Evolutionary conservation across 2,329 filamentous ascomycete species (phyloP).

Genomic region (Penicillium sp.): DNA sequence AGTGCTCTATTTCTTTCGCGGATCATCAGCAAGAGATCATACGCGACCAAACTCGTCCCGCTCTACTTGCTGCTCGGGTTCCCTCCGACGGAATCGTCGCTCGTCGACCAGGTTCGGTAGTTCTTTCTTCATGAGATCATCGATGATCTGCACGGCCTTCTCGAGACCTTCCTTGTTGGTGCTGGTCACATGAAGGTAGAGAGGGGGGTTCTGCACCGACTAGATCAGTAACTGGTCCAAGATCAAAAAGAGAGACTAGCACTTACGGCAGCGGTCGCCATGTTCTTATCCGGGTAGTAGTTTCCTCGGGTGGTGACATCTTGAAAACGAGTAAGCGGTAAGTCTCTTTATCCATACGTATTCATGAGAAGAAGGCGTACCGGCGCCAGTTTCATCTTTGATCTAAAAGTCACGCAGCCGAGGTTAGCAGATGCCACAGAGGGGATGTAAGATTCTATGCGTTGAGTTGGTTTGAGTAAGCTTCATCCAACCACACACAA

Average conservation of each 20-base stretch:
- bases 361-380: conserved; percentile 71
- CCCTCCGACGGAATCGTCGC: conserved; percentile 83
- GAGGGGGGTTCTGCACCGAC: conserved; percentile 75
- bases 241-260: neutral
- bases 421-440: conserved; percentile 95
- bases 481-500: conserved; percentile 66
- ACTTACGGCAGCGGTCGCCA: conserved; percentile 91
- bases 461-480: conserved; percentile 68
- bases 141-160: conserved; percentile 81
- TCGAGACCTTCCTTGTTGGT: conserved; percentile 91
- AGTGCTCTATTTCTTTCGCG: neutral
- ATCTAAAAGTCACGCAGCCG: conserved; percentile 90
- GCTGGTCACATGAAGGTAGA: conserved; percentile 95
- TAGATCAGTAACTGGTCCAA: neutral
- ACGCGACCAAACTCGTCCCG: conserved; percentile 90
- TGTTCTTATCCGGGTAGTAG: conserved; percentile 96
- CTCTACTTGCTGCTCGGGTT: conserved; percentile 77
- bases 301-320: conserved; percentile 98
- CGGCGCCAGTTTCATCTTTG: conserved; percentile 99
- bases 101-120: conserved; percentile 95
- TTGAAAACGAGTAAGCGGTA: conserved; percentile 68
- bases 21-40: conserved; percentile 33
- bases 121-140: conserved; percentile 95
- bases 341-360: conserved; percentile 60
- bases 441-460: conserved; percentile 64